These are phyloP conservation scores for Talaromyces atroroseus DNA, from an alignment of 2,329 filamentous ascomycete species.

Conservation along the genomic window DNA sequence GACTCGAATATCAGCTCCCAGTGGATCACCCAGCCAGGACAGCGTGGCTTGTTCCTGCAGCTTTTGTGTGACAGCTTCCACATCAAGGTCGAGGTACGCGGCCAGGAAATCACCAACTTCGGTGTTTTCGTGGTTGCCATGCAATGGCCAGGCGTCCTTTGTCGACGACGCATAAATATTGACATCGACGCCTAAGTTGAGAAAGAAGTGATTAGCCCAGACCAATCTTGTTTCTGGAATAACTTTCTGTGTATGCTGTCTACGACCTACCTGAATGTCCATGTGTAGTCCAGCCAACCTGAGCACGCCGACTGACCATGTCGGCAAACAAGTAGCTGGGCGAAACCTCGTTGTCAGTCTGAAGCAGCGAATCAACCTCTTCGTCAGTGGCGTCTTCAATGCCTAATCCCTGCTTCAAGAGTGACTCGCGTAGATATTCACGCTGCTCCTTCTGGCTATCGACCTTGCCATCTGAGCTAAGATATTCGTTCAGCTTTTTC, in stretches of 20 bases:
- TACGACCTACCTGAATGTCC: constrained; percentile 63
- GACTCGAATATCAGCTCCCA: constrained; percentile 31
- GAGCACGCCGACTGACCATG: constrained; percentile 80
- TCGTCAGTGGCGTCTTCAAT: constrained; percentile 65
- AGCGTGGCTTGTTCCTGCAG: constrained; percentile 44
- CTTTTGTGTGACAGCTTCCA: constrained; percentile 70
- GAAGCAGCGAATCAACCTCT: constrained; percentile 64
- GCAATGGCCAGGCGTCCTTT: constrained; percentile 55
- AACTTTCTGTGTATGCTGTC: not conserved
- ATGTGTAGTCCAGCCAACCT: constrained; percentile 90
- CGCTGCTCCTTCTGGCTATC: constrained; percentile 44
- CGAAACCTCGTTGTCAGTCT: constrained; percentile 50
- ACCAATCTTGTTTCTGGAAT: not conserved
- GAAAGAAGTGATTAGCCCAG: not conserved
- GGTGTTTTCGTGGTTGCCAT: constrained; percentile 91
- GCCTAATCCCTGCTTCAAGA: constrained; percentile 68
- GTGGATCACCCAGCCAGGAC: constrained; percentile 39
- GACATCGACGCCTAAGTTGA: constrained; percentile 68
- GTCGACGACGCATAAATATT: constrained; percentile 86
- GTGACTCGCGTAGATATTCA: constrained; percentile 61
- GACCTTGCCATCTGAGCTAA: constrained; percentile 39
- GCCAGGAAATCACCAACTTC: constrained; percentile 80
- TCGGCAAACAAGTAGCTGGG: constrained; percentile 64
- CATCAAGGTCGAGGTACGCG: constrained; percentile 72
- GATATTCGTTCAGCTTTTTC: constrained; percentile 55